Evolutionary conservation across 345 rosid genomes (phyloP), one percentile per base, ranked within the genome.

Genomic region (Eucalyptus regnans): DNA sequence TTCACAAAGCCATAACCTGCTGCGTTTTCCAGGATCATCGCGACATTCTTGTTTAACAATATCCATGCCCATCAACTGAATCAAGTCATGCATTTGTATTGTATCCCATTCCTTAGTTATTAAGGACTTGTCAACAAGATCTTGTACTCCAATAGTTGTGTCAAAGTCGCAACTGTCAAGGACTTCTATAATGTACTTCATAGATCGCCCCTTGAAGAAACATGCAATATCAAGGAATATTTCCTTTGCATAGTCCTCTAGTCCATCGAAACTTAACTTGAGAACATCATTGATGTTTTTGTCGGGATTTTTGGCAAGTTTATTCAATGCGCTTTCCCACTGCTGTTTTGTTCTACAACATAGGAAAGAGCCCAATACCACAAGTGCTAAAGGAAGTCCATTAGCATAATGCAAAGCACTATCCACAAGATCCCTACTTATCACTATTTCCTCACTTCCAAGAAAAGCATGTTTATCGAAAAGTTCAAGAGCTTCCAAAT

Each of bases 71-170:
- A 50, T 50, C 51, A 50, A 50, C 16, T 50, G 16, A 13, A 50
- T 13, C 51, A 50, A 50, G 16, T 50, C 17, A 50, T 14, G 51
- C 51, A 50, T 50, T 0, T 14, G 52, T 50, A 50, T 2, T 2
- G 7, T 50, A 3, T 1, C 7, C n/a, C 3, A 0, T 7, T 7
- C 56, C 7, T 43, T 16, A 6, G 25, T 52, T 25, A 87, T 44
- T 22, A 87, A 62, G 68, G 68, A 41, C 41, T 29, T 56, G 20
- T 60, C 71, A 22, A 41, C 25, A 43, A 87, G 88, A 16, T 44
- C 44, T 12, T 27, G 11, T 6, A 87, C 27, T 33, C 79, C 88
- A 33, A 60, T 48, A 17, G 18, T 43, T 4, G 79, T 54, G 31
- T 11, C 46, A 25, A 87, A 60, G 25, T 44, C 79, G 2, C 76